phyloP scores from a whole-genome alignment of 352 stramenopile species.

The Phytophthora podocarpi region DNA sequence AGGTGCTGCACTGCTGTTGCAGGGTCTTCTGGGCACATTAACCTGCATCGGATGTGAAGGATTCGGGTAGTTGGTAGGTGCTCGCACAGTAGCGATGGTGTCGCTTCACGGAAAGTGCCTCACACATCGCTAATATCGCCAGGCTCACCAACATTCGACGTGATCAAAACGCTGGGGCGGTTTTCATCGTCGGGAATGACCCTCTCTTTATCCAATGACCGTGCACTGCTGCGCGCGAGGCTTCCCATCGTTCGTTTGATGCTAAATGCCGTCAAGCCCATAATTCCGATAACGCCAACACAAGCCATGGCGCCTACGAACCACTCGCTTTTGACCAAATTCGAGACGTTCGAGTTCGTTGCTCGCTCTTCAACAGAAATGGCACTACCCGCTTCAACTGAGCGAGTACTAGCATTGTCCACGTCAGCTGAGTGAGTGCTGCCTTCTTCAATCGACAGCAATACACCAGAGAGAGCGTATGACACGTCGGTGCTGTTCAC shows the following conservation, averaged over 20 bases:
- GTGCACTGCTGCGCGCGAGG: not conserved
- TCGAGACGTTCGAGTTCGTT: not conserved
- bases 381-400: not conserved
- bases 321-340: not conserved
- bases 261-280: conserved; percentile 13
- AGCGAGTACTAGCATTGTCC: not conserved
- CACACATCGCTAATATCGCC: conserved; percentile 25
- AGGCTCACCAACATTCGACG: conserved; percentile 25
- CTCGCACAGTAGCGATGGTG: no score
- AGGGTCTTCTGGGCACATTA: not conserved
- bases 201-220: conserved; percentile 8
- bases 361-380: conserved; percentile 3
- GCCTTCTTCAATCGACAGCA: not conserved
- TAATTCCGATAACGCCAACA: conserved; percentile 6
- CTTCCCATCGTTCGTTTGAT: conserved; percentile 13
- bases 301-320: conserved; percentile 9
- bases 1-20: not conserved
- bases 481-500: conserved; percentile 16
- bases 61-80: not conserved
- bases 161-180: conserved; percentile 17
- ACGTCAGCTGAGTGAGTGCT: not conserved
- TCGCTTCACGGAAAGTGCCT: no score
- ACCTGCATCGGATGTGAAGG: not conserved
- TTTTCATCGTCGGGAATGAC: conserved; percentile 9
- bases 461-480: conserved; percentile 14